Evolutionary conservation across 768 basidiomycete genomes (phyloP), one percentile per base, ranked within the genome.

Genomic region (Kwoniella sp.): DNA sequence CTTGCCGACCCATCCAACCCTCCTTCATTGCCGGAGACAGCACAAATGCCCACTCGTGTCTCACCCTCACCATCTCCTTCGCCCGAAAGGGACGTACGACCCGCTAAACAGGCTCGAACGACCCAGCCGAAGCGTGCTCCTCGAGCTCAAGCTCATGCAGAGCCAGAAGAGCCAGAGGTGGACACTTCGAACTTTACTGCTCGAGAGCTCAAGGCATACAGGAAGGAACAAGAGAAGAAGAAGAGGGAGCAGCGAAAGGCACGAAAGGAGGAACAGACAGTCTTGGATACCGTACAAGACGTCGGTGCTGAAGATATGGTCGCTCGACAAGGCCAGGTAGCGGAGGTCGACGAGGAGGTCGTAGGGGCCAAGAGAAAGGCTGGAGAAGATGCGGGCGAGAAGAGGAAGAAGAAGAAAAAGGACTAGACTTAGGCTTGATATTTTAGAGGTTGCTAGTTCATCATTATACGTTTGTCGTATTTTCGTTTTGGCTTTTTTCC

Each of bases 231-330:
- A 27, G 68, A 65, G 57, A 66, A 67, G 55, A 63, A 64, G 46
- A 77, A 74, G 58, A 59, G 62, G 27, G 76, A 68, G 27, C 69
- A 40, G 26, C 57, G 65, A 50, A 73, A 72, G 68, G 58, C 72
- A 29, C 64, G 61, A 54, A 78, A 75, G 74, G 74, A 67, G 54
- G 71, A 65, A 25, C 30, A 27, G 1, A 48, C 48, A 13, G 65
- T 33, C 33, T 22, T 72, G 47, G 66, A 64, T 29, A 58, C 50
- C 12, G 69, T 69, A 2, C 55, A 68, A 51, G 60, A 29, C 10
- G 58, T 60, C 15, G 74, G 68, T 5, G 69, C 56, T 19, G 67
- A 54, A 33, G 60, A 60, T n/a, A 46, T 69, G 51, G 62, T 67
- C 9, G 40, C 54, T 48, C 37, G 19, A 2, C 48, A 21, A 44